phyloP scores from a whole-genome alignment of 1,284 basidiomycete genomes.

The Cutaneotrichosporon arboriforme region DNA sequence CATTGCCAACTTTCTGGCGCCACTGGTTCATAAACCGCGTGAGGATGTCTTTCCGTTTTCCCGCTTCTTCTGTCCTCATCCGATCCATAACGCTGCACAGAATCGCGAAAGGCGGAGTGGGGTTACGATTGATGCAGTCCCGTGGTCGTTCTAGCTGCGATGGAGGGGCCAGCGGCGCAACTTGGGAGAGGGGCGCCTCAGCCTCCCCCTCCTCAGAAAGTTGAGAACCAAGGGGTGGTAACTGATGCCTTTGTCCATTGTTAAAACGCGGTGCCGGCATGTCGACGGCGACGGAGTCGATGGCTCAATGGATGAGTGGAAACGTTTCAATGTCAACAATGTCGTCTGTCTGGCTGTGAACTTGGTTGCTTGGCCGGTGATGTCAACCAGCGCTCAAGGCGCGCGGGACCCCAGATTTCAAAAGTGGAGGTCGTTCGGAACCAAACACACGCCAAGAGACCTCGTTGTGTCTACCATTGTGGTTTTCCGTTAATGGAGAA shows the following conservation, averaged over 20 bases:
- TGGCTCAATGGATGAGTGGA: too few relatives aligned
- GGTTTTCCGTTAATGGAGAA: too few relatives aligned
- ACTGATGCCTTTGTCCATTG: neutral
- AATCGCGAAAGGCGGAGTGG: conserved; percentile 44
- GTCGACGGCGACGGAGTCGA: too few relatives aligned
- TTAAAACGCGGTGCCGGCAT: conserved; percentile 1
- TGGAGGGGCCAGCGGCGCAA: conserved; percentile 12
- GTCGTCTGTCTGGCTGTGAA: too few relatives aligned
- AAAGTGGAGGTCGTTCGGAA: too few relatives aligned
- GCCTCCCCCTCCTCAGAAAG: neutral
- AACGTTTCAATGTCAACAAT: too few relatives aligned
- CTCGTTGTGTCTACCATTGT: too few relatives aligned
- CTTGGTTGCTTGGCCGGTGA: too few relatives aligned
- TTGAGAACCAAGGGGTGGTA: neutral
- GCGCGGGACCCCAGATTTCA: too few relatives aligned
- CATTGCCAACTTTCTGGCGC: conserved; percentile 49
- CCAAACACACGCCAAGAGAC: too few relatives aligned
- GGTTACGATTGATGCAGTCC: conserved; percentile 43
- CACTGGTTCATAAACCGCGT: conserved; percentile 42
- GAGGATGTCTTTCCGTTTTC: conserved; percentile 39
- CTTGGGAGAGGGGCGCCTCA: neutral
- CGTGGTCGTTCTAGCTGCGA: conserved; percentile 41
- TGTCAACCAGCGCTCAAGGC: too few relatives aligned
- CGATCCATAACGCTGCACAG: conserved; percentile 46
- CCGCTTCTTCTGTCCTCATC: conserved; percentile 37